Base-by-base conservation (phyloP, 331 rosid species). In the Quercus lobata region DNA sequence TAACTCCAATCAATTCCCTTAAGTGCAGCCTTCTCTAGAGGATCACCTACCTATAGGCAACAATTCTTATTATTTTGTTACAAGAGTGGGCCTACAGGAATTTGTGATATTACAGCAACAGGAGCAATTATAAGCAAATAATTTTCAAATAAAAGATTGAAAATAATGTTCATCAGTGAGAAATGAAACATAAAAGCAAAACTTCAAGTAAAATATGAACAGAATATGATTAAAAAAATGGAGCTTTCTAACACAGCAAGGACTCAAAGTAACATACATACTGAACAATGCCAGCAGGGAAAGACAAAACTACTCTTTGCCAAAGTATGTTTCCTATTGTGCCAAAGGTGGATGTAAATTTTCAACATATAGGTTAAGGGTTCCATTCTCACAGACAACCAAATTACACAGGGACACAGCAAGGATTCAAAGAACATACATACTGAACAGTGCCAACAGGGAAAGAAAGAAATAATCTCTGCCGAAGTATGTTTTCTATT, bases 11-110 rank as follows among this genome's bases (percentile, higher is more conserved):
- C 97, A 4, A 96, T 91, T 77, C 99, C 99, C 86, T 92, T 96
- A 8, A 96, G 97, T 7, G 99, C 93, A 61, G 99, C 99, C 90
- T 96, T 96, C 82, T 96, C 99, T 12, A 96, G 97, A 88, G 99
- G 99, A 92, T 96, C 99, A 12, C 99, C 99, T 81, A 96, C 98
- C 99, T 96, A 87, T 65, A 72, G 37, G 30, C 79, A 81, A 81
- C 55, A 73, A 24, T 46, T 70, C 79, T 73, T 35, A n/a, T 66
- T 34, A 66, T 34, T 17, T 30, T 19, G 29, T 61, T 6, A 1
- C 1, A 66, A 19, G 24, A 18, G 72, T 1, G 72, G 25, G 7
- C 25, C 52, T 68, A 5, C 25, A 34, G 44, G 62, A 85, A 65
- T 61, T 68, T 37, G 77, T 69, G 75, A 79, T 72, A 78, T n/a